Evolutionary conservation across 1,139 yeast species (phyloP).

Genomic region (Pichia sp.): DNA sequence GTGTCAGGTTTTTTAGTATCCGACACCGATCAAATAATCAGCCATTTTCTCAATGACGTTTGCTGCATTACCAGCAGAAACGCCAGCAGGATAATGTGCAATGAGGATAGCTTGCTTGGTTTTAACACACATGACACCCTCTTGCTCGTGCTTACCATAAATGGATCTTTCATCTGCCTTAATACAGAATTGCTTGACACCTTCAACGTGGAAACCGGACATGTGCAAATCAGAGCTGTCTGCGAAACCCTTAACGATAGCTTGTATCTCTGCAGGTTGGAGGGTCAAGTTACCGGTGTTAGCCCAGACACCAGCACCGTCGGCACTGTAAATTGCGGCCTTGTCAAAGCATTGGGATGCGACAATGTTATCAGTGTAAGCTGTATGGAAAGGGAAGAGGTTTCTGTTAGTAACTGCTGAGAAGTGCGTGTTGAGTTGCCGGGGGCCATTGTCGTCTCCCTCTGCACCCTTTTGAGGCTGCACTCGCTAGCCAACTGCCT

Average conservation of each 20-base stretch:
- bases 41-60: constrained; percentile 92
- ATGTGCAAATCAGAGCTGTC: constrained; percentile 76
- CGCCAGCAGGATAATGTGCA: constrained; percentile 91
- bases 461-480: background rate
- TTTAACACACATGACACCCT: constrained; percentile 86
- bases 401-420: constrained; percentile 24
- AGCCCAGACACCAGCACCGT: constrained; percentile 96
- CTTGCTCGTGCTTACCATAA: constrained; percentile 84
- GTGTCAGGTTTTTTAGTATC: constrained; percentile 64
- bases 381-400: constrained; percentile 36
- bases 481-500: no score
- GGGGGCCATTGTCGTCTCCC: no score
- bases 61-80: constrained; percentile 93
- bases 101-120: constrained; percentile 87
- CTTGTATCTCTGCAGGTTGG: constrained; percentile 62
- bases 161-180: constrained; percentile 90
- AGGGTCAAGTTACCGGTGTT: constrained; percentile 65
- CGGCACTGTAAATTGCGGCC: constrained; percentile 89
- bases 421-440: no score
- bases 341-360: constrained; percentile 83
- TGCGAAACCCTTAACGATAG: constrained; percentile 72
- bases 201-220: constrained; percentile 77
- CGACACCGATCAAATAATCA: constrained; percentile 83
- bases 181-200: constrained; percentile 80
- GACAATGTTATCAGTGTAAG: constrained; percentile 88